phyloP scores from a whole-genome alignment of 2,329 filamentous ascomycete species.

The Alternaria conjuncta region DNA sequence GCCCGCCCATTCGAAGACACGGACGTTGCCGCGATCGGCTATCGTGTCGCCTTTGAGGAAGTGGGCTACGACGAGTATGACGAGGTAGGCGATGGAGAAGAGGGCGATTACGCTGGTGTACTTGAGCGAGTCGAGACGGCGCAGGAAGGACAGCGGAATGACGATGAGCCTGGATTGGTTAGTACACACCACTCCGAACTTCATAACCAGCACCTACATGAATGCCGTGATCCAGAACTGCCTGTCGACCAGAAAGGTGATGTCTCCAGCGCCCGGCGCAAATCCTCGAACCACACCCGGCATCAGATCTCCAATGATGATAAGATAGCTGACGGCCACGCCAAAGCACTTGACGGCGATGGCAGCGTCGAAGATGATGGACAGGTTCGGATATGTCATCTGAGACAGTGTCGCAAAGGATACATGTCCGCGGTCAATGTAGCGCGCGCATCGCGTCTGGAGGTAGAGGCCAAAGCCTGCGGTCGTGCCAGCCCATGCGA shows the following conservation, averaged over 20 bases:
- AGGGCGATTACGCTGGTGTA: slow-evolving; percentile 94
- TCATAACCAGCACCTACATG: slow-evolving; percentile 64
- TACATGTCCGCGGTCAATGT: slow-evolving; percentile 84
- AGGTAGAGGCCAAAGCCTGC: slow-evolving; percentile 94
- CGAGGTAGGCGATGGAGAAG: slow-evolving; percentile 91
- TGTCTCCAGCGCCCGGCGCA: slow-evolving; percentile 65
- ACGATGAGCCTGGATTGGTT: slow-evolving; percentile 72
- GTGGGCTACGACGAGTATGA: slow-evolving; percentile 91
- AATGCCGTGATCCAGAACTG: slow-evolving; percentile 99
- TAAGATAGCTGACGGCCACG: slow-evolving; percentile 95
- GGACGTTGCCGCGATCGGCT: slow-evolving; percentile 74
- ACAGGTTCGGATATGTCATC: slow-evolving; percentile 94
- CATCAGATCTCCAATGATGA: slow-evolving; percentile 99
- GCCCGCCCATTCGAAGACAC: slow-evolving; percentile 79
- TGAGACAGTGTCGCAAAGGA: slow-evolving; percentile 98
- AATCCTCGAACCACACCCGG: slow-evolving; percentile 90
- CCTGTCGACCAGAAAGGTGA: slow-evolving; percentile 81
- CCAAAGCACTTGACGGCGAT: slow-evolving; percentile 99
- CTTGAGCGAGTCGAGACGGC: slow-evolving; percentile 91
- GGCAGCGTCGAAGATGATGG: slow-evolving; percentile 92
- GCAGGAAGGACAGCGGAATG: slow-evolving; percentile 91
- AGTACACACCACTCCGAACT: slow-evolving; percentile 1
- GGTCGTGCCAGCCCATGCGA: slow-evolving; percentile 88
- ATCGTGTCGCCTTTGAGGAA: slow-evolving; percentile 80
- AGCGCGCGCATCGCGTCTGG: slow-evolving; percentile 89